These are phyloP conservation scores for Tolypocladium amazonense DNA, from an alignment of 2,329 filamentous ascomycete genomes.

Conservation along the genomic window DNA sequence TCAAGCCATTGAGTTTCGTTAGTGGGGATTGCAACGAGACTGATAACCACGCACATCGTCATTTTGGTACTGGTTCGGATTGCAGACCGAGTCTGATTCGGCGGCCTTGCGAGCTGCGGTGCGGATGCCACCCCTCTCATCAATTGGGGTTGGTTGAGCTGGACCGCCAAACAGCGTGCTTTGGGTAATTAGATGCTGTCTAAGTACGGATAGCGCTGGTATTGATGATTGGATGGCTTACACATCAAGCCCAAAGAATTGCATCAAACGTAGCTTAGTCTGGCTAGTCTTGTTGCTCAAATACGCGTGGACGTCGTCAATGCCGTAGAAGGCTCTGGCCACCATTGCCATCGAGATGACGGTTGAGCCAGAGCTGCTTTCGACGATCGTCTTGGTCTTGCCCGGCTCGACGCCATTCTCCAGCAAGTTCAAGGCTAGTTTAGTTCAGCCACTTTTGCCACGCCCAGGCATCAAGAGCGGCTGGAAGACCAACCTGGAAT, in stretches of 20 bases:
- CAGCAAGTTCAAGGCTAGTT: constrained; percentile 32
- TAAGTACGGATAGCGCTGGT: neutral
- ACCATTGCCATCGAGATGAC: constrained; percentile 43
- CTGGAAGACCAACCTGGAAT: constrained; percentile 28
- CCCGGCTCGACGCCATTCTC: constrained; percentile 30
- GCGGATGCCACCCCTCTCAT: constrained; percentile 20
- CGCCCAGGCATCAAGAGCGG: neutral
- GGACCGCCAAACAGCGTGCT: constrained; percentile 22
- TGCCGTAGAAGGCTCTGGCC: constrained; percentile 24
- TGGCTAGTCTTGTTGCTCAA: constrained; percentile 36
- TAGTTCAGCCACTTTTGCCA: neutral
- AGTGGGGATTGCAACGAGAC: neutral
- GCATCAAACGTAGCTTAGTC: constrained; percentile 19
- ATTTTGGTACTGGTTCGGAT: constrained; percentile 24
- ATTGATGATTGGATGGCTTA: constrained; percentile 8
- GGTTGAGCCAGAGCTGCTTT: constrained; percentile 52
- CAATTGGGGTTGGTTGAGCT: constrained; percentile 20
- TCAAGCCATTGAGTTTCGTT: neutral
- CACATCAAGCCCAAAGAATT: constrained; percentile 23
- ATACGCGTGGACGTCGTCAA: constrained; percentile 29
- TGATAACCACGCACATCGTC: constrained; percentile 12
- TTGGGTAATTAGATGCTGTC: constrained; percentile 12
- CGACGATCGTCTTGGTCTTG: constrained; percentile 42
- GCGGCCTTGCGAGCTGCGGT: constrained; percentile 16
- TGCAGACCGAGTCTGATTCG: constrained; percentile 17